phyloP scores from a whole-genome alignment of 768 basidiomycete genomes.

The Hemileccinum impolitum region DNA sequence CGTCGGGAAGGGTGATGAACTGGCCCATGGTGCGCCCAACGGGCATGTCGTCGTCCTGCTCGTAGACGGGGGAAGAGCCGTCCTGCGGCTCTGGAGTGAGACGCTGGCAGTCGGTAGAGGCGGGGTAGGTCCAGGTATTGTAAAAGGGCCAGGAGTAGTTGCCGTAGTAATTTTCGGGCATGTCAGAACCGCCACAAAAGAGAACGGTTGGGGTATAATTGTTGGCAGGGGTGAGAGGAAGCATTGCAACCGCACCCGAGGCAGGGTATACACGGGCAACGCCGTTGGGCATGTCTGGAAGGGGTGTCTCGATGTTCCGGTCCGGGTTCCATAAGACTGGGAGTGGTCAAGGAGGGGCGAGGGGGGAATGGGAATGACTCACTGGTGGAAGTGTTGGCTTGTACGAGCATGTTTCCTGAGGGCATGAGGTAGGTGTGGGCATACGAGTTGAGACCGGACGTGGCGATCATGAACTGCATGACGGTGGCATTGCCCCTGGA shows the following conservation, averaged over 20 bases:
- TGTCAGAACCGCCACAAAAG: constrained; percentile 88
- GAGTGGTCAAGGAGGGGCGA: background rate
- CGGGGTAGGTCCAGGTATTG: constrained; percentile 70
- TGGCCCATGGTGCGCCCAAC: constrained; percentile 87
- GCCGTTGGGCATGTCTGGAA: constrained; percentile 69
- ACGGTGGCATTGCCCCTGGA: constrained; percentile 44
- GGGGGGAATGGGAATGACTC: constrained; percentile 23
- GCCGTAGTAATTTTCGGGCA: constrained; percentile 71
- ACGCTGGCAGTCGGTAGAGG: constrained; percentile 71
- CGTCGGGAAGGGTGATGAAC: constrained; percentile 80
- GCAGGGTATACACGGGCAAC: constrained; percentile 87
- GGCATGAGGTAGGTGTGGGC: constrained; percentile 70
- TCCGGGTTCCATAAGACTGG: constrained; percentile 51
- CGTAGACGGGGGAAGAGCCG: constrained; percentile 56
- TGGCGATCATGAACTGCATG: constrained; percentile 66
- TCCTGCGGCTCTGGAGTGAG: constrained; percentile 83
- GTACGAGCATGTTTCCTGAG: constrained; percentile 72
- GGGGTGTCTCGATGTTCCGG: constrained; percentile 53
- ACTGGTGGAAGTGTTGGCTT: constrained; percentile 75
- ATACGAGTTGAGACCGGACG: constrained; percentile 76
- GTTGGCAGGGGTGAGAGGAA: constrained; percentile 87
- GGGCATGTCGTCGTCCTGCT: constrained; percentile 72
- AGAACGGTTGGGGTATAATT: constrained; percentile 82
- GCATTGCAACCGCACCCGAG: constrained; percentile 84
- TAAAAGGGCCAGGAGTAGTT: constrained; percentile 70